Base-by-base conservation (phyloP, 73 alveolate species). In the Vitrella brassicaformis region DNA sequence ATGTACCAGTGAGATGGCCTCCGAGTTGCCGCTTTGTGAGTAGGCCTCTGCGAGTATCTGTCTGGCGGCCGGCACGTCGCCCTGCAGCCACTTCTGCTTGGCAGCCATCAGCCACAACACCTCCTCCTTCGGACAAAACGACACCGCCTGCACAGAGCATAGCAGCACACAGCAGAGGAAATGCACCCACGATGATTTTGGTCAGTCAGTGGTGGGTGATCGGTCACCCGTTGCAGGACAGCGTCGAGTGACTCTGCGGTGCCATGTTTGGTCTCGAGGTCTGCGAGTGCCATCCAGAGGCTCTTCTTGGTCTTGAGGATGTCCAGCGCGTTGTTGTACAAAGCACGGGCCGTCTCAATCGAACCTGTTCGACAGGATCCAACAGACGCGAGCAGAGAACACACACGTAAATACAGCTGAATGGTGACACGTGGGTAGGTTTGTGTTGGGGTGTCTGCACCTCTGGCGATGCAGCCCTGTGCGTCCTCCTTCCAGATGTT, bases 21-120 rank as follows among this genome's bases (percentile, higher is more conserved):
- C 93, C 0, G 88, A 74, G 72, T 72, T 83, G 10, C 80, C 84
- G 72, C 78, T 77, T 31, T 72, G 70, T 29, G 79, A 30, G 72
- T 64, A 82, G 19, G 89, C 93, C 67, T 83, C 88, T 70, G 77
- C 80, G 64, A 90, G 71, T 18, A 86, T 73, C 70, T 78, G 27
- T 19, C 80, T 70, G n/a, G 93, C 88, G 45, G 81, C 78, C 0
- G 78, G 85, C 32, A 72, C 75, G 28, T 80, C 78, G 19, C 83
- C 78, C 32, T 78, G 82, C 26, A 64, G 71, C 84, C 84, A 77
- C 78, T 77, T 67, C 84, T 86, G 91, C 88, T 90, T 87, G 31
- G 96, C 93, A 19, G 74, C 74, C 90, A 82, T 90, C 45, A 86
- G 88, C 71, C 82, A 80, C 72, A 84, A 75, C 56, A 89, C 64